These are phyloP conservation scores for Penicillium daleae DNA, from an alignment of 495 filamentous ascomycete species.

Conservation along the genomic window DNA sequence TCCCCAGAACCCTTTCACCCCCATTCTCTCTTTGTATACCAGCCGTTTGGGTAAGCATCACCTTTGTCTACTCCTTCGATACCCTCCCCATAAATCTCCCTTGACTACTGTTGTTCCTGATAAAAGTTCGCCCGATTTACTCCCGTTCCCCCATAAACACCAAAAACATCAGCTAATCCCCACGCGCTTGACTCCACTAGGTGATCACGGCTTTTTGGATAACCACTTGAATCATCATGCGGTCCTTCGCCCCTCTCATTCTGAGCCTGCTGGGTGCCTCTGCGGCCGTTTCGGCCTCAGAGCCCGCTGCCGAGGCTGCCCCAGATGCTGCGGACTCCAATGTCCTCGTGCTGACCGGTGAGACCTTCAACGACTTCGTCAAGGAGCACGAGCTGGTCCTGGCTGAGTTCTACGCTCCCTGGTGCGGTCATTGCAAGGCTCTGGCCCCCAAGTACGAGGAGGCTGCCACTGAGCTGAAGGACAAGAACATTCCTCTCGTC, in stretches of 20 bases:
- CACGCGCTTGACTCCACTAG: slow-evolving; percentile 6
- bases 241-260: slow-evolving; percentile 57
- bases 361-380: slow-evolving; percentile 84
- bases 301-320: slow-evolving; percentile 40
- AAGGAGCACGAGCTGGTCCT: slow-evolving; percentile 86
- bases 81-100: not conserved
- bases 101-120: not conserved
- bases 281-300: slow-evolving; percentile 64
- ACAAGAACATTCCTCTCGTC: slow-evolving; percentile 87
- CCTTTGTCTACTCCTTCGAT: not conserved
- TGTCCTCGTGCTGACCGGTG: slow-evolving; percentile 80
- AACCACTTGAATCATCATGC: slow-evolving; percentile 50
- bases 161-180: slow-evolving; percentile 9
- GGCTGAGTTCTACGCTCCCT: slow-evolving; percentile 97
- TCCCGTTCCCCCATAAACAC: too few relatives aligned
- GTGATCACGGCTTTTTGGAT: slow-evolving; percentile 19
- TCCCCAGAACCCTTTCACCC: slow-evolving; percentile 7
- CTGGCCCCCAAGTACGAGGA: slow-evolving; percentile 89
- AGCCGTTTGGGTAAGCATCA: slow-evolving; percentile 22
- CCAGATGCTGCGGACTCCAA: slow-evolving; percentile 59
- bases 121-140: not conserved
- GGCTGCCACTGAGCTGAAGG: slow-evolving; percentile 90
- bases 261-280: slow-evolving; percentile 63
- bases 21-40: slow-evolving; percentile 16
- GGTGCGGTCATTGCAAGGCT: slow-evolving; percentile 99